Evolutionary conservation across 371 early-diverging fungal species (phyloP).

Genomic region (Choanephora cucurbitarum): DNA sequence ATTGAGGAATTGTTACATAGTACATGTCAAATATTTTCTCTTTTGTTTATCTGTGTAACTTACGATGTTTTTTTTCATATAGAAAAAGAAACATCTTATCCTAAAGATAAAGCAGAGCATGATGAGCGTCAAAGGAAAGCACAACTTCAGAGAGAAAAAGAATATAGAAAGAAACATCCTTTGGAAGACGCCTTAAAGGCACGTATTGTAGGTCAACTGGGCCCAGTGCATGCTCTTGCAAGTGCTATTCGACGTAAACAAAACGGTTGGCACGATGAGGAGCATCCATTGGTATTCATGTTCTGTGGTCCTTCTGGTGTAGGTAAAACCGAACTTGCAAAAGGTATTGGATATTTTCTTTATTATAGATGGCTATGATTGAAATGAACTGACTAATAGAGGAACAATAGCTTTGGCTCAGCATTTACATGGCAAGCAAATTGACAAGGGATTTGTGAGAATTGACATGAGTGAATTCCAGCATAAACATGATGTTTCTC

Average conservation of each 20-base stretch:
- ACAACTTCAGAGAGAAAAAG: conserved; percentile 49
- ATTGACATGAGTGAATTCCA: conserved; percentile 76
- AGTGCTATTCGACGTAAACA: conserved; percentile 65
- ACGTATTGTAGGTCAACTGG: conserved; percentile 66
- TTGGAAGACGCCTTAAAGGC: conserved; percentile 53
- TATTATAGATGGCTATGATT: conserved; percentile 31
- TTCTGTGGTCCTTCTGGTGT: conserved; percentile 76
- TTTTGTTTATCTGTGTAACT: too few species aligned
- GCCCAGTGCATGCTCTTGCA: conserved; percentile 62
- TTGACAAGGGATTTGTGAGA: conserved; percentile 60
- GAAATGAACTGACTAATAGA: too few species aligned
- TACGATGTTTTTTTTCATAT: not conserved
- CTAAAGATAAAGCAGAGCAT: conserved; percentile 45
- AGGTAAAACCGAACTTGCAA: conserved; percentile 76
- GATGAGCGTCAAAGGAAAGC: conserved; percentile 44
- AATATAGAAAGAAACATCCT: conserved; percentile 56
- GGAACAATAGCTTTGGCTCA: conserved; percentile 39
- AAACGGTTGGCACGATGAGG: conserved; percentile 67
- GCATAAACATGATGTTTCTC: conserved; percentile 63
- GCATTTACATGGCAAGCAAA: conserved; percentile 50
- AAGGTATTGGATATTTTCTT: conserved; percentile 42
- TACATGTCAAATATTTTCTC: conserved; percentile 3
- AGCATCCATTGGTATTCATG: conserved; percentile 73
- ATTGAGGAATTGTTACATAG: conserved; percentile 44
- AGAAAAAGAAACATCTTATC: conserved; percentile 42